These are phyloP conservation scores for Ailanthus altissimus DNA, from an alignment of 345 rosid genomes.

Conservation along the genomic window DNA sequence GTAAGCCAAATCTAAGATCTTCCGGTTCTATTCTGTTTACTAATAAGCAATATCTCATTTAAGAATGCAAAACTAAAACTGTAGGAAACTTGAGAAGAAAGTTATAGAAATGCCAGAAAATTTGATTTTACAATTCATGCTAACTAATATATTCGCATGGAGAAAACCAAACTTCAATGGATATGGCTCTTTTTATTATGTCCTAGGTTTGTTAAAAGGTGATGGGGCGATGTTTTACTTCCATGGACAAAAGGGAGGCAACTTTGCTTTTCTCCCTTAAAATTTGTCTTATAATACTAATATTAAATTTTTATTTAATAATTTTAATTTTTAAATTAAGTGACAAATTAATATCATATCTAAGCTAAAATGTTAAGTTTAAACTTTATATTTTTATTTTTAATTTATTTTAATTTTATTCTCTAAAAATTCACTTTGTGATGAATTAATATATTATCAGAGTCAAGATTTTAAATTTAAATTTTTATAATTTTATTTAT, in stretches of 20 bases:
- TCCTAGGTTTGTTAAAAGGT: conserved; percentile 79
- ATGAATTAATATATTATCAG: too few species aligned
- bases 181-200: conserved; percentile 81
- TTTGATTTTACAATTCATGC: background rate
- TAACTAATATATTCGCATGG: conserved; percentile 36
- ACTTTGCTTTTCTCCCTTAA: too few species aligned
- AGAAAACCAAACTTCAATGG: conserved; percentile 74
- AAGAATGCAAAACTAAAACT: background rate
- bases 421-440: too few species aligned
- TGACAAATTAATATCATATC: too few species aligned
- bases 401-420: too few species aligned
- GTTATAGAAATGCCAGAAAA: background rate
- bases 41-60: background rate
- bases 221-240: conserved; percentile 91
- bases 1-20: background rate
- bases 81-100: background rate
- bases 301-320: too few species aligned
- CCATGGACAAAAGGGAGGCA: conserved; percentile 83
- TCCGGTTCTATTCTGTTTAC: background rate
- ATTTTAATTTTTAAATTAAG: too few species aligned
- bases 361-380: too few species aligned
- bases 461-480: too few species aligned
- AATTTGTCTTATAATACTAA: too few species aligned
- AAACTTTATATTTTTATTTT: too few species aligned
- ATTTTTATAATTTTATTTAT: too few species aligned